Base-by-base conservation (phyloP, 106 monocot genomes). In the Ottelia alismoides region DNA sequence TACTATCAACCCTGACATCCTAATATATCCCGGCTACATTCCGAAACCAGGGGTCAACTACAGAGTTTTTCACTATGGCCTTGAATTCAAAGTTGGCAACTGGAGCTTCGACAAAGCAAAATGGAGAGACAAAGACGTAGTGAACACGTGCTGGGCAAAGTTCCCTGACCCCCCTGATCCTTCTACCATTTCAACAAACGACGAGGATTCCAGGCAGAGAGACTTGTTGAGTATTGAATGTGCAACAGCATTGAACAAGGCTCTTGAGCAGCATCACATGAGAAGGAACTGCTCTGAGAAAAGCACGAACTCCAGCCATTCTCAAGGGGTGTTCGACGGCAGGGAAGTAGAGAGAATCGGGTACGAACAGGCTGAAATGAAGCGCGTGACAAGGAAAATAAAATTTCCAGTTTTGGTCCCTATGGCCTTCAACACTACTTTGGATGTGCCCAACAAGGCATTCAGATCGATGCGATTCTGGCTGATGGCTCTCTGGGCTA, bases 101-200 rank as follows among this genome's bases (percentile, higher is more conserved):
- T 98, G 98, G 98, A 98, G 98, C 47, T 98, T 98, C 35, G 85
- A 98, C 75, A 98, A 98, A 69, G 82, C 98, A 55, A 76, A 85
- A 12, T 98, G 98, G 98, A 74, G 98, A 58, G 40, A 67, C 22
- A 53, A 45, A 31, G 90, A 98, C 55, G 47, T 98, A 32, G 85
- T 75, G 11, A 98, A 98, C 53, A 80, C 63, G 20, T 98, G 98
- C 65, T 90, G 98, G 98, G 74, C 74, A 31, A 98, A 82, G 55
- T 98, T 98, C 70, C 90, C 98, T 25, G 90, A 98, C 23, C 98
- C 98, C 1, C 98, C 89, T 25, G 64, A 82, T 68, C 82, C 82
- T 30, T 70, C 77, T 52, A 70, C 57, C 16, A 57, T 90, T 63
- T 53, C 74, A 20, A 52, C 50, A 17, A 23, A 28, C 7, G 79